phyloP scores from a whole-genome alignment of 2,329 filamentous ascomycete species.

The Alternaria brassicicola region DNA sequence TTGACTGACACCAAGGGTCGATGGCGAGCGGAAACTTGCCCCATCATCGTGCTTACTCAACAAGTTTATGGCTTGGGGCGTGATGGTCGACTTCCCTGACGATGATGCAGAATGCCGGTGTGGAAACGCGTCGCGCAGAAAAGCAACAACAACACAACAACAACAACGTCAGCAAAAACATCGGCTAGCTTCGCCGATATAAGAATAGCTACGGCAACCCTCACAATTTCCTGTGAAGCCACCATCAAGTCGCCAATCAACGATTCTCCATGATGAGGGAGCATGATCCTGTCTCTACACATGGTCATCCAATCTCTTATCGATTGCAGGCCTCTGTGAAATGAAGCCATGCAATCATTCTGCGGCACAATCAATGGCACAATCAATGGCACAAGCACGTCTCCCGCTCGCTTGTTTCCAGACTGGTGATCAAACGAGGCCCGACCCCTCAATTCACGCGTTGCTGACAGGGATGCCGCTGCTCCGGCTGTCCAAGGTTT shows the following conservation, averaged over 20 bases:
- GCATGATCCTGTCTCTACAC: constrained; percentile 1
- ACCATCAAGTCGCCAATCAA: not conserved
- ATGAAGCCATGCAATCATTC: constrained; percentile 20
- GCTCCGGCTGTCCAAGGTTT: constrained; percentile 3
- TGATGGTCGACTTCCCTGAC: constrained; percentile 1
- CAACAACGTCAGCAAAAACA: not conserved
- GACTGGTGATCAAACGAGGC: constrained; percentile 37
- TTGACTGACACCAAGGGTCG: not conserved
- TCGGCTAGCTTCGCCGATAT: not conserved
- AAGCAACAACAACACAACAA: constrained; percentile 1
- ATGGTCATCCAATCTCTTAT: constrained; percentile 9
- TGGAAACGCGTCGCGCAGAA: constrained; percentile 4
- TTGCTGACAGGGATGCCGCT: constrained; percentile 14
- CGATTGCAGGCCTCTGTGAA: constrained; percentile 15
- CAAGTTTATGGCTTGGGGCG: not conserved
- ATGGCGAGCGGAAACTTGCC: not conserved
- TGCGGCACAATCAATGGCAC: constrained; percentile 16
- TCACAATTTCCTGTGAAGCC: constrained; percentile 1
- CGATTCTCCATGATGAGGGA: not conserved
- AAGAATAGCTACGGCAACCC: constrained; percentile 1
- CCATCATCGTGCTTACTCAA: not conserved
- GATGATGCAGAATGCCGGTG: constrained; percentile 4
- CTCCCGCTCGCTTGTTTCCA: constrained; percentile 33
- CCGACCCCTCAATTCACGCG: constrained; percentile 12
- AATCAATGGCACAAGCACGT: not conserved